phyloP scores from a whole-genome alignment of 2,329 filamentous ascomycete species.

The Colletotrichum siamense region DNA sequence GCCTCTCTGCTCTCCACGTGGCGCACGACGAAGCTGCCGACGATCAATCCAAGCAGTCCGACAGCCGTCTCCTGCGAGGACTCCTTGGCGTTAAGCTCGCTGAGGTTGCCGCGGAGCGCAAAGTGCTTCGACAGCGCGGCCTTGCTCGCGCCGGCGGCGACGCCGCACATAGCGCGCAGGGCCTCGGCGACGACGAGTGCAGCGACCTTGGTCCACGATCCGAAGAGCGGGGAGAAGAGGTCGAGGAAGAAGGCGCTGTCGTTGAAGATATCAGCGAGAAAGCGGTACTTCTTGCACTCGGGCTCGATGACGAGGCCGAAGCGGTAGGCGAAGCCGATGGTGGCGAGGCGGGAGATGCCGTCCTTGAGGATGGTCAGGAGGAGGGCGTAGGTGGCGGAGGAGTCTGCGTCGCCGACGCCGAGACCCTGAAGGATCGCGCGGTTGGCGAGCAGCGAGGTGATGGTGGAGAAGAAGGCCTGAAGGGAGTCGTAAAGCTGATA shows the following conservation, averaged over 20 bases:
- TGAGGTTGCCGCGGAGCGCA: slow-evolving; percentile 83
- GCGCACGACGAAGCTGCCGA: slow-evolving; percentile 82
- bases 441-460: slow-evolving; percentile 79
- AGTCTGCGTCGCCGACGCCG: slow-evolving; percentile 82
- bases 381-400: slow-evolving; percentile 80
- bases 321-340: slow-evolving; percentile 84
- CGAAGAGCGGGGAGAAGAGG: slow-evolving; percentile 77
- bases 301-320: slow-evolving; percentile 85
- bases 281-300: slow-evolving; percentile 88
- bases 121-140: slow-evolving; percentile 93
- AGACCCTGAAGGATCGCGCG: slow-evolving; percentile 80
- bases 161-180: slow-evolving; percentile 75
- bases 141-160: slow-evolving; percentile 89
- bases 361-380: slow-evolving; percentile 85
- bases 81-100: slow-evolving; percentile 93
- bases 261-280: slow-evolving; percentile 88
- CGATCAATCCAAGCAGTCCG: slow-evolving; percentile 84
- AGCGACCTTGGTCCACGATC: slow-evolving; percentile 53
- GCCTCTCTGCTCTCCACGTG: slow-evolving; percentile 71
- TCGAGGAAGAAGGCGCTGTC: slow-evolving; percentile 88
- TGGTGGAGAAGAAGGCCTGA: slow-evolving; percentile 84
- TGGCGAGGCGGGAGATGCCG: slow-evolving; percentile 80
- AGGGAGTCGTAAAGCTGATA: slow-evolving; percentile 77
- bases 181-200: slow-evolving; percentile 57
- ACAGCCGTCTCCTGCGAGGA: slow-evolving; percentile 95